These are phyloP conservation scores for Apocynum venetum DNA, from an alignment of 257 asterid genomes.

Conservation along the genomic window DNA sequence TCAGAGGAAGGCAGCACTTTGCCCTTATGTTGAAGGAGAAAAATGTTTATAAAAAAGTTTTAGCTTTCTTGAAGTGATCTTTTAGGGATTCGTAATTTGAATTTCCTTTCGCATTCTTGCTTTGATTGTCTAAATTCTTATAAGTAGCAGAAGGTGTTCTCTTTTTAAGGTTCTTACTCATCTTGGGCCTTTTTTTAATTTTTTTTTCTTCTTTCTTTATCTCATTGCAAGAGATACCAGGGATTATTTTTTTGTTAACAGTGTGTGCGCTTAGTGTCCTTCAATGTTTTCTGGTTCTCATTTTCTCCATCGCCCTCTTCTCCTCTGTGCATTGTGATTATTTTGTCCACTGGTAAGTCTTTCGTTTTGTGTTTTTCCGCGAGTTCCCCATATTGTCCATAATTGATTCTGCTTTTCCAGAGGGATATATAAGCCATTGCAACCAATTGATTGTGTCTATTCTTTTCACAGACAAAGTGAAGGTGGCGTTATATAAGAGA, in stretches of 20 bases:
- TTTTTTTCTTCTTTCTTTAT: too few relatives aligned
- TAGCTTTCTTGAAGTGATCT: neutral
- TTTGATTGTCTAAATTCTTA: too few relatives aligned
- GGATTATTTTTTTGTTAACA: neutral
- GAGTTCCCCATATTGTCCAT: neutral
- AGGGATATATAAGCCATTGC: neutral
- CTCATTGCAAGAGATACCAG: neutral
- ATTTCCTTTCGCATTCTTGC: too few relatives aligned
- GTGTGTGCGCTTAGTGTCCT: neutral
- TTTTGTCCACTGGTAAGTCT: neutral
- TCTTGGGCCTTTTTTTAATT: too few relatives aligned
- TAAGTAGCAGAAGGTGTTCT: too few relatives aligned
- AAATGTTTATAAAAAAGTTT: neutral
- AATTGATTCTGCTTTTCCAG: neutral
- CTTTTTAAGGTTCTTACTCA: too few relatives aligned
- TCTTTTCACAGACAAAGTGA: too few relatives aligned
- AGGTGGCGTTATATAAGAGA: neutral
- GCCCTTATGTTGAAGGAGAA: neutral
- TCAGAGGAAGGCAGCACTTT: neutral
- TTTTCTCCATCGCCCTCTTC: neutral
- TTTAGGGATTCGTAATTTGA: too few relatives aligned
- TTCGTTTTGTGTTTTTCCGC: neutral
- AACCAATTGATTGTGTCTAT: neutral
- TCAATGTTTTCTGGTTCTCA: neutral
- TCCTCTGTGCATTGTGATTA: neutral